phyloP scores from a whole-genome alignment of 73 alveolate species.

The Paramecium primaurelia region DNA sequence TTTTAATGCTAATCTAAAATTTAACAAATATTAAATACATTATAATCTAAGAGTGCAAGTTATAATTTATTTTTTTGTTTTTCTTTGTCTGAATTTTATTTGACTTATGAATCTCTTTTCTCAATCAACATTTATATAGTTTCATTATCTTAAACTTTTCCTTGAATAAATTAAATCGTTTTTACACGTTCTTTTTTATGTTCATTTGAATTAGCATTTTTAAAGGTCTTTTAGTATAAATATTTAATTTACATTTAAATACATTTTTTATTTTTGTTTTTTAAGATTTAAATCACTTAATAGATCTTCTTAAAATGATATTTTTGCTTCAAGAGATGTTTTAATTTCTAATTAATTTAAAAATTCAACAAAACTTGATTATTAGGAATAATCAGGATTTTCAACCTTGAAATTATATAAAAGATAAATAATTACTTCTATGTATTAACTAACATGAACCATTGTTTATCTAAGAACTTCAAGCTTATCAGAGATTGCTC shows the following conservation, averaged over 20 bases:
- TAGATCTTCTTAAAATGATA: background rate
- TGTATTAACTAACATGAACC: background rate
- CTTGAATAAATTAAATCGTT: background rate
- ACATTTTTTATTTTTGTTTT: background rate
- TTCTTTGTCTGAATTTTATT: background rate
- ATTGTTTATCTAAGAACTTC: background rate
- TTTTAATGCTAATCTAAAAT: conserved; percentile 8
- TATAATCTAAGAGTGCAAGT: background rate
- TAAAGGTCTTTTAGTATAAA: background rate
- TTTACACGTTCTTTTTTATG: background rate
- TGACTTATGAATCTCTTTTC: background rate
- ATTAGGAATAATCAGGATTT: background rate
- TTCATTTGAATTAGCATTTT: conserved; percentile 16
- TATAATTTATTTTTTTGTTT: background rate
- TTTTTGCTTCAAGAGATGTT: background rate
- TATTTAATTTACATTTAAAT: background rate
- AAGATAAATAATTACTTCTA: background rate
- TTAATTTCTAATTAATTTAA: background rate
- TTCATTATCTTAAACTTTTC: background rate
- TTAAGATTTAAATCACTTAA: background rate
- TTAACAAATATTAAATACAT: background rate
- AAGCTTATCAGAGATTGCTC: background rate
- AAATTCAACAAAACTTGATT: background rate
- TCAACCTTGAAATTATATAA: background rate
- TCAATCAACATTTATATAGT: background rate